Evolutionary conservation across 176 grass and related monocot genomes (phyloP), one percentile per base, ranked within the genome.

Genomic region (Oryza longistaminata): DNA sequence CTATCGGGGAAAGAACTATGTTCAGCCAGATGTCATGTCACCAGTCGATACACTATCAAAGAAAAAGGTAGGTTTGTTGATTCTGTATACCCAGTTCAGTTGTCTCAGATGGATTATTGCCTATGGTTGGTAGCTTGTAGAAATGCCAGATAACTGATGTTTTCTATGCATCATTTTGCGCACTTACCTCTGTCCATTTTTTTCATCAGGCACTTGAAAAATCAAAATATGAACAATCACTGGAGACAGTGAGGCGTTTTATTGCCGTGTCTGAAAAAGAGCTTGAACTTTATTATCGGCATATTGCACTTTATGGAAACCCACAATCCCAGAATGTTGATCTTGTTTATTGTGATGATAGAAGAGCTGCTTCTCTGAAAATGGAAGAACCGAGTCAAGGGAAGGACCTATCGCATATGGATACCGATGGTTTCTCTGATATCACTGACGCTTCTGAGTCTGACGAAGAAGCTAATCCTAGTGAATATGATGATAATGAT

Each of bases 21-120:
- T 91, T 85, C 93, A 91, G 45, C 96, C 96, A 81, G 91, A 96
- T 83, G 88, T 98, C 78, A 96, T 98, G 96, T 96, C 91, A 48
- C 96, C 96, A 35, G 69, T 92, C 81, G 93, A 95, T 86, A 95
- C 93, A 46, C 53, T 98, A 11, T 95, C 96, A 48, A 95, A 98
- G 90, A 98, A 98, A 88, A 98, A 95, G 84, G 93, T 98, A 80
- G 3, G 52, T 79, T 19, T 0, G 7, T 67, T 60, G 33, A 61
- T 68, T 82, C 19, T 61, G 7, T 73, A 74, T 44, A 11, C 22
- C 29, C 12, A 1, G n/a, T 70, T 75, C 12, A 1, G 27, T 70
- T 75, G 19, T 26, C 19, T 84, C 1, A 50, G 55, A 3, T 69
- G 22, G 14, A 60, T 62, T 6, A 34, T 73, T 88, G 6, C 11